Base-by-base conservation (phyloP, 2,329 filamentous ascomycete genomes). In the Didymella glomerata region DNA sequence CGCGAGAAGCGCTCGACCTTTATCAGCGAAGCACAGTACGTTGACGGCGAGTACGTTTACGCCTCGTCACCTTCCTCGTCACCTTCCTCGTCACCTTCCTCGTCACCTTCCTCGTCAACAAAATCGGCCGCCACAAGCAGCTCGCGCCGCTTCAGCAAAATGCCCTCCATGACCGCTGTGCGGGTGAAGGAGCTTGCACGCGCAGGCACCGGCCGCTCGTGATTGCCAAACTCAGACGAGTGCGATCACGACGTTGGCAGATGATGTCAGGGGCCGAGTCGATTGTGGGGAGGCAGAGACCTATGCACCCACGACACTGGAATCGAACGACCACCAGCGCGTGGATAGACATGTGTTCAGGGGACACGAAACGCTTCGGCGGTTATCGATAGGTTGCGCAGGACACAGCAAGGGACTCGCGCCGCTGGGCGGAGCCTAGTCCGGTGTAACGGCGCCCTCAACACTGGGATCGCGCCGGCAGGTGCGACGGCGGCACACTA, bases 11-110 rank as follows among this genome's bases (percentile, higher is more conserved):
- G 94, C 77, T 93, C 89, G 54, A 95, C 91, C 61, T 97, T 96
- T 78, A 88, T 90, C 74, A 93, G 91, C 74, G 93, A 92, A 72
- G 94, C 93, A 28, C 86, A 91, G 76, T 98, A 98, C 79, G 90
- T 97, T 65, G 92, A 98, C 76, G 95, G 93, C 79, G 94, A 97
- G 82, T 97, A 97, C 81, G 84, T 97, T 77, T 96, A 93, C 84
- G 77, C 76, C 49, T 72, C 73, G 18, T 73, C 72, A 22, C 76
- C 76, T 20, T 71, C 71, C 14, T 71, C 72, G 11, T 68, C 72
- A 41, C n/a, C n/a, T n/a, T n/a, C n/a, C n/a, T n/a, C n/a, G n/a
- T n/a, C n/a, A n/a, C n/a, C n/a, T n/a, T n/a, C 76, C 49, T 72
- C 73, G 18, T 73, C 72, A 22, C 76, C 76, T 20, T 71, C 71